These are phyloP conservation scores for Suaeda aralocaspica DNA, from an alignment of 148 eudicot species.

Conservation along the genomic window DNA sequence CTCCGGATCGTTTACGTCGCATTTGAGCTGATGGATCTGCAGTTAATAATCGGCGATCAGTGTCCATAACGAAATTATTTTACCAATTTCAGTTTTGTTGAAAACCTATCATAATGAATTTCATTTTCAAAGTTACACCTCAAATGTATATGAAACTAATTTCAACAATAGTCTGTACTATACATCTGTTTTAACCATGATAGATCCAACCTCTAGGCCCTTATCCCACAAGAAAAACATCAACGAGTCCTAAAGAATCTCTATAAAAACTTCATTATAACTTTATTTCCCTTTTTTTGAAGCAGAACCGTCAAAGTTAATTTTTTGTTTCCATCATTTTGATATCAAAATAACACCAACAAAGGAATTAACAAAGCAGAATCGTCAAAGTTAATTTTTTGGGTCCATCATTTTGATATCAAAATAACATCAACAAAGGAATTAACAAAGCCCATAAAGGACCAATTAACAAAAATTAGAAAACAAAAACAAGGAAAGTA, in stretches of 20 bases:
- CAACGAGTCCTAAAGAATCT: not conserved
- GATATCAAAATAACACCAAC: no score
- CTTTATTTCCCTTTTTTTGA: not conserved
- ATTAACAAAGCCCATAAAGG: no score
- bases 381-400: not conserved
- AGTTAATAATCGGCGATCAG: constrained; percentile 5
- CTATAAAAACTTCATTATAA: not conserved
- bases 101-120: not conserved
- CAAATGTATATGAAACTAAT: no score
- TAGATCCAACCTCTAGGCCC: not conserved
- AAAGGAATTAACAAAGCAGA: not conserved
- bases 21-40: constrained; percentile 57
- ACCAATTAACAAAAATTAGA: not conserved
- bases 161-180: not conserved
- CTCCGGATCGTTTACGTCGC: constrained; percentile 61
- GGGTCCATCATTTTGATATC: not conserved
- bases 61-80: not conserved
- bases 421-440: not conserved
- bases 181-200: not conserved
- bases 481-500: not conserved
- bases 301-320: not conserved
- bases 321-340: no score
- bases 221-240: not conserved
- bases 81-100: not conserved
- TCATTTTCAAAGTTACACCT: not conserved